Evolutionary conservation across 305 asterid genomes (phyloP), one percentile per base, ranked within the genome.

Genomic region (Rubia balearica): DNA sequence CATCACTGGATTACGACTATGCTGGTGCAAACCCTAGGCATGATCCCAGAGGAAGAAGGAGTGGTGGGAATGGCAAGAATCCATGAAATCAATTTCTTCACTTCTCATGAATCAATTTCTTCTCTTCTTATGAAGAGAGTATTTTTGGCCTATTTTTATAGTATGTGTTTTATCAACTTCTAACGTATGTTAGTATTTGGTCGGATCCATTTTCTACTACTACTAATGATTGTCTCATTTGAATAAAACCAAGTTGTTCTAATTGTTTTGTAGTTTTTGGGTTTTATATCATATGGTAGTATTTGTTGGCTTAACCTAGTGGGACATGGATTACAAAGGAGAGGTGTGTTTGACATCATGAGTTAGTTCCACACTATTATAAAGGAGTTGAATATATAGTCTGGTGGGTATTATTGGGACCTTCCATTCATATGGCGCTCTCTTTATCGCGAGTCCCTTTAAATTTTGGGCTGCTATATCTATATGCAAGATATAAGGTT

Each of bases 21-120:
- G 80, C 84, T 10, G 84, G 86, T 21, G 75, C 86, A 6, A 79
- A 82, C 51, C 71, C 74, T 0, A 79, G 59, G 80, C 86, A 82
- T 53, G 86, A 82, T 22, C 86, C 82, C 27, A 72, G 80, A 57
- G 78, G 79, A 49, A 79, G 57, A 73, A 82, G 40, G 30, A 12
- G 65, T 49, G 75, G 75, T 16, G 78, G 78, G 8, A 66, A 69
- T n/a, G 59, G 76, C 65, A 75, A 61, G 61, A 71, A 75, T 60
- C 82, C 75, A 10, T 72, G 61, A 78, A 9, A n/a, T 57, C 2
- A 19, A 5, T 22, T 53, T 53, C 56, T 49, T 49, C 56, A 49
- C 19, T 53, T 53, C 11, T n/a, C 2, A n/a, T 4, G 6, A 53
- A 17, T 51, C 16, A 0, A n/a, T n/a, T n/a, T n/a, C n/a, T n/a